Evolutionary conservation across 2,329 filamentous ascomycete genomes (phyloP).

Genomic region (Aspergillus oerlinghausenensis): DNA sequence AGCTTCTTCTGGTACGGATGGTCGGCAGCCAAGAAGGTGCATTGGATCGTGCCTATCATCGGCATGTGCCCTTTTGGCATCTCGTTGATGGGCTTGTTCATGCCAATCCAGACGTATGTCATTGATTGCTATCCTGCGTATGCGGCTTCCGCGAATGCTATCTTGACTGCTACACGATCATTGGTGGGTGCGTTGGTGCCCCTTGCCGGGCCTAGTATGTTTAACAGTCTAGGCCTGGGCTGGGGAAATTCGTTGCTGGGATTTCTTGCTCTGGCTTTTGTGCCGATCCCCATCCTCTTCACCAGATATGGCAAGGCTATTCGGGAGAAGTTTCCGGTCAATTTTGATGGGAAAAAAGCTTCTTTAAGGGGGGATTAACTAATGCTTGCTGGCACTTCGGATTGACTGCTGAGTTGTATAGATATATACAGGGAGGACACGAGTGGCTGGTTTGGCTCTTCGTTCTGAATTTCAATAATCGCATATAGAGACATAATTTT

Average conservation of each 20-base stretch:
- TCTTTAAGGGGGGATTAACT: neutral
- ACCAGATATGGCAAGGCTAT: slow-evolving; percentile 6
- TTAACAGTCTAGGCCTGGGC: slow-evolving; percentile 40
- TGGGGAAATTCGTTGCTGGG: slow-evolving; percentile 53
- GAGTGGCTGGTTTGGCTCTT: too few species aligned
- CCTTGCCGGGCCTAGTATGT: slow-evolving; percentile 53
- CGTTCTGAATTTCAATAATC: neutral
- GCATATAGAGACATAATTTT: neutral
- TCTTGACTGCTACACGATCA: slow-evolving; percentile 51
- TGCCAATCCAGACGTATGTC: slow-evolving; percentile 57
- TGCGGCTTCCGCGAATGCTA: slow-evolving; percentile 49
- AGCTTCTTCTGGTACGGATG: slow-evolving; percentile 58
- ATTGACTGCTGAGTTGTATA: too few species aligned
- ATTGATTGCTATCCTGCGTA: slow-evolving; percentile 51
- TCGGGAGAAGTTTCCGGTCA: slow-evolving; percentile 19
- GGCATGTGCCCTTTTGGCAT: slow-evolving; percentile 53
- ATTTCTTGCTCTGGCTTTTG: slow-evolving; percentile 50
- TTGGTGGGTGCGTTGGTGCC: slow-evolving; percentile 56
- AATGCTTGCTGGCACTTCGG: neutral
- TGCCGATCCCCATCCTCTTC: slow-evolving; percentile 29
- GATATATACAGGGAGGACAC: neutral
- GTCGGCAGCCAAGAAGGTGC: slow-evolving; percentile 48
- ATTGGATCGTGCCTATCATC: slow-evolving; percentile 60
- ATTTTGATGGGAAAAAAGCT: slow-evolving; percentile 4
- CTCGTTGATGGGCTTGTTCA: slow-evolving; percentile 53